These are phyloP conservation scores for Parvularia atlantis DNA, from an alignment of 78 protist species.

Conservation along the genomic window DNA sequence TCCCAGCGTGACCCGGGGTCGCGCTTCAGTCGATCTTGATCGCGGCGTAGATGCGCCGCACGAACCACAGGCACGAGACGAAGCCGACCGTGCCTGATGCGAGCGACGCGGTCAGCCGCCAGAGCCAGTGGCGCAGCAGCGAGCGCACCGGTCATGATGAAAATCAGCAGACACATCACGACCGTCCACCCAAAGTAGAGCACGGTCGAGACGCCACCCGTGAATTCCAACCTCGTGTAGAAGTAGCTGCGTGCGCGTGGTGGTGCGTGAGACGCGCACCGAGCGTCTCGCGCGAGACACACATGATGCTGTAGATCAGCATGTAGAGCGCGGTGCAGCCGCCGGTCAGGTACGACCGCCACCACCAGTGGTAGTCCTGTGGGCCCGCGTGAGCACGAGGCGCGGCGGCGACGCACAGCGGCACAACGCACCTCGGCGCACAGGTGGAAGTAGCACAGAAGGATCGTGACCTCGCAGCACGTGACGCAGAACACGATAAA, in stretches of 20 bases:
- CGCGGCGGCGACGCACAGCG: not conserved
- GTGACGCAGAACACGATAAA: constrained; percentile 76
- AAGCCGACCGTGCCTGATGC: constrained; percentile 48
- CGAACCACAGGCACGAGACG: constrained; percentile 47
- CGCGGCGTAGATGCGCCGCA: constrained; percentile 59
- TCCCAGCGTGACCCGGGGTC: no score
- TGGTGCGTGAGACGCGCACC: not conserved
- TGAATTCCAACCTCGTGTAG: constrained; percentile 44
- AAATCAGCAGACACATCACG: constrained; percentile 63
- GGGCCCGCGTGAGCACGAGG: not conserved
- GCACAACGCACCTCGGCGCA: constrained; percentile 48
- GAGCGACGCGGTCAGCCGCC: not conserved
- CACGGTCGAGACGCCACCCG: not conserved
- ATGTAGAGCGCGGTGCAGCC: constrained; percentile 83
- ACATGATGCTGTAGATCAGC: constrained; percentile 78
- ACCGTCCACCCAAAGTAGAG: constrained; percentile 80
- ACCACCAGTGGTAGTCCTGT: constrained; percentile 91
- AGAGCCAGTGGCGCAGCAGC: not conserved
- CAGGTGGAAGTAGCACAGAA: constrained; percentile 89
- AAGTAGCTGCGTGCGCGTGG: constrained; percentile 55
- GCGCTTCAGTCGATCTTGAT: constrained; percentile 16
- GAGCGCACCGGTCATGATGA: constrained; percentile 60
- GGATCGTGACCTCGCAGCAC: constrained; percentile 81
- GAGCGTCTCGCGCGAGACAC: constrained; percentile 36
- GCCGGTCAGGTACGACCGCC: constrained; percentile 87